Evolutionary conservation across 108 stramenopile genomes (phyloP), one percentile per base, ranked within the genome.

Genomic region (Fragilaria crotonensis): DNA sequence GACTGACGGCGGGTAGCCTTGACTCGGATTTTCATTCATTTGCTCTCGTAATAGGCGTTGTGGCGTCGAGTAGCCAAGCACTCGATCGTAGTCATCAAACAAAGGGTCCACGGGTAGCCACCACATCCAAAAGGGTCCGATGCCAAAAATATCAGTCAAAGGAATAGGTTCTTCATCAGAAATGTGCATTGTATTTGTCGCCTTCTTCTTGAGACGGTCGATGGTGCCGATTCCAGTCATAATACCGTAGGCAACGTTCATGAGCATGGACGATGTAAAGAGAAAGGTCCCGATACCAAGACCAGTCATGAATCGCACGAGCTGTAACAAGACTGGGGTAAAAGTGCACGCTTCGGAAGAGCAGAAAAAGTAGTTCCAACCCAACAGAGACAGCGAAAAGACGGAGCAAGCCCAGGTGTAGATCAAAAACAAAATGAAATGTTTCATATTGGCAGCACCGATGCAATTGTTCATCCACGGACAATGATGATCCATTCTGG

Each of bases 381-480:
- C 86, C 59, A 96, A 69, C 33, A 97, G 68, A 3, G 68, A 51
- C 52, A 98, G 60, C 0, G 89, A 77, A 67, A 83, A 95, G 36
- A 79, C 81, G 25, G 81, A 78, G 62, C 90, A 81, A 2, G 84
- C 60, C 87, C 92, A 95, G 0, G 93, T 91, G 71, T 97, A 99
- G 21, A 89, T 56, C 33, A 96, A 67, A 72, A 99, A 99, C 1
- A 99, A 85, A 36, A 96, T 63, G 71, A 99, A 98, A 65, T 93
- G 93, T 74, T 99, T 97, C 62, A 96, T 75, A 75, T 93, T 95
- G 14, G 66, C 80, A 2, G 69, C 86, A 22, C 96, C 98, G 22
- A 99, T 85, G 71, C 96, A 99, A 77, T 99, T 99, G 76, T 99
- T 99, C 88, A 99, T 97, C 97, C 97, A 97, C 4, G 95, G 94